Evolutionary conservation across 2,329 filamentous ascomycete species (phyloP).

Genomic region (Ophiostoma sp.): DNA sequence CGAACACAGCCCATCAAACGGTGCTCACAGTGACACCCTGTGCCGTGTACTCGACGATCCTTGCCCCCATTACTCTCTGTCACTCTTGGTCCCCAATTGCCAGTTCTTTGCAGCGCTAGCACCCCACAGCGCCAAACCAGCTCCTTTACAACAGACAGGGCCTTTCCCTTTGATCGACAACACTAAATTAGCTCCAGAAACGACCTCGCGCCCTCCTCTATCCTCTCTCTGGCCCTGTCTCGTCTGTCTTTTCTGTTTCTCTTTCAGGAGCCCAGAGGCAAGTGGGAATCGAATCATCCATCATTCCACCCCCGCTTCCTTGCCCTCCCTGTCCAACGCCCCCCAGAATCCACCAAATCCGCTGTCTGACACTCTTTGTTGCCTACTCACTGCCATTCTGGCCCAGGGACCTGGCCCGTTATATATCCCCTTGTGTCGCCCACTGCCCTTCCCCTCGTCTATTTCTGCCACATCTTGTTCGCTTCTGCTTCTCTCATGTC

Average conservation of each 20-base stretch:
- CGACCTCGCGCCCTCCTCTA: neutral
- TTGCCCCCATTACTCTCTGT: neutral
- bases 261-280: neutral
- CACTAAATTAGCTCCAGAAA: conserved; percentile 23
- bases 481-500: conserved; percentile 9
- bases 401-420: neutral
- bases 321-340: conserved; percentile 3
- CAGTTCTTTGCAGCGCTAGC: conserved; percentile 6
- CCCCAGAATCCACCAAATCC: neutral
- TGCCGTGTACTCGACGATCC: neutral
- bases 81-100: conserved; percentile 10
- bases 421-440: conserved; percentile 8
- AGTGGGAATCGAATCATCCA: conserved; percentile 20
- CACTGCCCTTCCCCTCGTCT: neutral
- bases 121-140: conserved; percentile 15
- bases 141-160: neutral
- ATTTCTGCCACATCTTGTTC: conserved; percentile 9
- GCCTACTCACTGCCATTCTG: conserved; percentile 2
- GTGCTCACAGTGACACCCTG: neutral
- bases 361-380: neutral
- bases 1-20: neutral
- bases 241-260: neutral
- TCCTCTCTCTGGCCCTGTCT: neutral
- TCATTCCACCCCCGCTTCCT: conserved; percentile 22
- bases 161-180: conserved; percentile 20